Conservation (phyloP, 2,329 filamentous ascomycete genomes). For the Hymenoscyphus fraxineus region DNA sequence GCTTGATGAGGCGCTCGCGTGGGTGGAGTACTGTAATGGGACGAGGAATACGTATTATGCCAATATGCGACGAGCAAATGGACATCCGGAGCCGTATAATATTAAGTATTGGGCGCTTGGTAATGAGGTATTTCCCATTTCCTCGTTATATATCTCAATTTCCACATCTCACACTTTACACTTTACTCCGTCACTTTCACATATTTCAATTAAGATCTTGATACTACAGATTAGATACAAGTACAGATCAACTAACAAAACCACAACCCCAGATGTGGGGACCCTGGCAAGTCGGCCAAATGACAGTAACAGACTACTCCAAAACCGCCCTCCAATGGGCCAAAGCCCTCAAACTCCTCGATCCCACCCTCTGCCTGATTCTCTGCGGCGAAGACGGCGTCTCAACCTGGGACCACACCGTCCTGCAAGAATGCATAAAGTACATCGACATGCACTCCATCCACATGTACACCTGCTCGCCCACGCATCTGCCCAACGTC, state of each 20-base stretch:
- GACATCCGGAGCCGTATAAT: conserved; percentile 71
- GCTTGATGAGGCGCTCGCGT: conserved; percentile 56
- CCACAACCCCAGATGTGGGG: conserved; percentile 30
- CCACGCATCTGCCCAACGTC: conserved; percentile 46
- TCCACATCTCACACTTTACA: too few species aligned
- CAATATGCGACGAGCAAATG: conserved; percentile 72
- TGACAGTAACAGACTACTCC: conserved; percentile 54
- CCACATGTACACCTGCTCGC: conserved; percentile 57
- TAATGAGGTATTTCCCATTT: conserved; percentile 51
- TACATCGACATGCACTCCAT: conserved; percentile 66
- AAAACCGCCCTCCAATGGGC: conserved; percentile 56
- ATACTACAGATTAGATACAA: too few species aligned
- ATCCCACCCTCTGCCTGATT: conserved; percentile 57
- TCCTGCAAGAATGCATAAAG: conserved; percentile 56
- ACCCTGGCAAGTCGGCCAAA: conserved; percentile 49
- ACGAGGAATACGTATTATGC: conserved; percentile 76
- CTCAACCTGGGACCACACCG: conserved; percentile 60
- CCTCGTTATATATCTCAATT: background rate
- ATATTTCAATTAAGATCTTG: too few species aligned
- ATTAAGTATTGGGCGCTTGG: conserved; percentile 85
- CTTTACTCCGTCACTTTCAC: too few species aligned
- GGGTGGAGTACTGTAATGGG: conserved; percentile 85
- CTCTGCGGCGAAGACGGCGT: conserved; percentile 61
- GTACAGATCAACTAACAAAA: conserved; percentile 6
- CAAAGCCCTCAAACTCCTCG: conserved; percentile 54